phyloP scores from a whole-genome alignment of 306 rosid genomes.

The Nissolia schottii region DNA sequence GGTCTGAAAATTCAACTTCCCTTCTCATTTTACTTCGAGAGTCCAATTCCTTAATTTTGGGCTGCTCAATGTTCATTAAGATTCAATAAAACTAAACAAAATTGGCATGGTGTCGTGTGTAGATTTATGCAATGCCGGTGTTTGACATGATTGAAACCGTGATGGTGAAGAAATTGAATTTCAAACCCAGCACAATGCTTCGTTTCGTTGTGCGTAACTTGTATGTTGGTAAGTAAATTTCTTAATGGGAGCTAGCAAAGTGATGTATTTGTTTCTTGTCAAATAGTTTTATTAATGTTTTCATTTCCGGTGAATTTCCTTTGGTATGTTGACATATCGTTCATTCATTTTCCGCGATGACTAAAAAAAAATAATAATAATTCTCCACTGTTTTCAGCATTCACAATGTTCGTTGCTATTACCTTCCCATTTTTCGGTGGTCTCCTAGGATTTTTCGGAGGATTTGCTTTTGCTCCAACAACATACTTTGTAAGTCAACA shows the following conservation, averaged over 20 bases:
- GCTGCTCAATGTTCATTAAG: not conserved
- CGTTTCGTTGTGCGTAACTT: slow-evolving; percentile 58
- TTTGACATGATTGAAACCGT: slow-evolving; percentile 90
- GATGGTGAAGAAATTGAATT: slow-evolving; percentile 63
- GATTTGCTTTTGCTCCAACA: slow-evolving; percentile 64
- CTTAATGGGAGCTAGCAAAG: not conserved
- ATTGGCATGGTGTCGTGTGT: not conserved
- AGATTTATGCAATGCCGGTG: slow-evolving; percentile 93
- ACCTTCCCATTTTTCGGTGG: slow-evolving; percentile 56
- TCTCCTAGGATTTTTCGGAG: slow-evolving; percentile 54
- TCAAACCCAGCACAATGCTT: slow-evolving; percentile 45
- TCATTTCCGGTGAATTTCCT: not conserved
- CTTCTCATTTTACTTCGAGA: not conserved
- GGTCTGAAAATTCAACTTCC: slow-evolving; percentile 32
- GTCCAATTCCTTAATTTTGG: not conserved
- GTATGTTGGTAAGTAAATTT: slow-evolving; percentile 64
- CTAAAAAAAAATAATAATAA: too few relatives aligned
- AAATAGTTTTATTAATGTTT: not conserved
- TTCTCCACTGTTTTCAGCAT: slow-evolving; percentile 30
- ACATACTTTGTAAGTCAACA: slow-evolving; percentile 44
- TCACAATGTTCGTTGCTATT: slow-evolving; percentile 53
- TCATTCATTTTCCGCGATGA: not conserved
- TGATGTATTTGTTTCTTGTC: not conserved
- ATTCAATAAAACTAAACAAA: not conserved
- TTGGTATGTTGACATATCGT: not conserved